A percentile compares a stretch with the other conserved stretches of the same genome.
Evolutionary conservation across 495 filamentous ascomycete species (phyloP).

Genomic region (Penicillium turbatum): DNA sequence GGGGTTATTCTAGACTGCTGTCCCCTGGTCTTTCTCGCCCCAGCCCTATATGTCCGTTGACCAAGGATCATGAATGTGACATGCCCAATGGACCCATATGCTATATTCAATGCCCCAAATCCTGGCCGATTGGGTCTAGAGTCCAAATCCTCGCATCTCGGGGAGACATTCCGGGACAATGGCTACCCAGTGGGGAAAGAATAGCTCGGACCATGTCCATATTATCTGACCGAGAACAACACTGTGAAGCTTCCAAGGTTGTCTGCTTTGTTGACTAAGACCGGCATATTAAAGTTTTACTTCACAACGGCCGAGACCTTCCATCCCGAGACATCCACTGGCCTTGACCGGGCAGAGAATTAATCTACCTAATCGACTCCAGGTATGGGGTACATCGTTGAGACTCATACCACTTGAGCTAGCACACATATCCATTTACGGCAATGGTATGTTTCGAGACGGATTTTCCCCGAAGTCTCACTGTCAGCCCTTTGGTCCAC

Average conservation of each 20-base stretch:
- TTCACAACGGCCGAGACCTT: slow-evolving; percentile 1
- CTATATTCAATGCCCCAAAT: not conserved
- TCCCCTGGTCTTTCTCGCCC: slow-evolving; percentile 14
- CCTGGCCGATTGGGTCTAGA: slow-evolving; percentile 4
- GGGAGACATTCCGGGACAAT: not conserved
- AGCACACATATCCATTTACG: not conserved
- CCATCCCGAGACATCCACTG: slow-evolving; percentile 9
- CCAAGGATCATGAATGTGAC: slow-evolving; percentile 20
- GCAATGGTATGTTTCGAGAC: not conserved
- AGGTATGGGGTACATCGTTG: not conserved
- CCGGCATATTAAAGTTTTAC: slow-evolving; percentile 2
- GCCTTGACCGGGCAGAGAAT: not conserved
- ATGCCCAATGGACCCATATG: slow-evolving; percentile 8
- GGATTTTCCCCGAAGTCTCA: not conserved
- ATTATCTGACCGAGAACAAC: not conserved
- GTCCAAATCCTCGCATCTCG: not conserved
- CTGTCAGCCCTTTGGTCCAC: not conserved
- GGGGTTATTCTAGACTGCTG: slow-evolving; percentile 13
- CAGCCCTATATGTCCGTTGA: slow-evolving; percentile 19
- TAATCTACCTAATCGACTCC: not conserved
- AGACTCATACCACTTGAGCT: not conserved
- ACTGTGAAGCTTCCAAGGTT: not conserved
- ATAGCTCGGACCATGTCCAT: not conserved
- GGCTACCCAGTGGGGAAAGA: not conserved
- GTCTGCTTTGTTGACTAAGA: not conserved